phyloP scores from a whole-genome alignment of 2,329 filamentous ascomycete species.

The Hymenoscyphus scutula region DNA sequence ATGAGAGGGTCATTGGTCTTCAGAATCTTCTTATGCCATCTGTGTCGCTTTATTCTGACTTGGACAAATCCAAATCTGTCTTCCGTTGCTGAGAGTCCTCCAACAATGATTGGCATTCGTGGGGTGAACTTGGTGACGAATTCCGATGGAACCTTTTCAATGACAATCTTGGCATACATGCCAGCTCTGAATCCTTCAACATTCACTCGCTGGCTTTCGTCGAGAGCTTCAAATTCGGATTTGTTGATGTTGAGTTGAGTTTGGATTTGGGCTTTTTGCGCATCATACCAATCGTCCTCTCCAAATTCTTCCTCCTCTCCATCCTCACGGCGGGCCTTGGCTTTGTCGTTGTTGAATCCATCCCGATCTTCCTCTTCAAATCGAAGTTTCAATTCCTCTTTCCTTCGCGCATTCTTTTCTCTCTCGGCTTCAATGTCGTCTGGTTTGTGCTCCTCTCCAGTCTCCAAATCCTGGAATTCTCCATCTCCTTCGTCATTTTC shows the following conservation, averaged over 20 bases:
- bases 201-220: constrained; percentile 75
- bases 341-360: constrained; percentile 88
- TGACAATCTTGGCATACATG: constrained; percentile 86
- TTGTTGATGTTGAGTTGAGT: constrained; percentile 98
- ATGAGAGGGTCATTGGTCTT: constrained; percentile 98
- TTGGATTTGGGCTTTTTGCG: constrained; percentile 90
- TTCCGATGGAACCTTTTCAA: constrained; percentile 86
- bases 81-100: constrained; percentile 89
- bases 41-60: constrained; percentile 91
- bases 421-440: constrained; percentile 76
- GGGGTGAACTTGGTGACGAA: constrained; percentile 82
- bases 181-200: constrained; percentile 91
- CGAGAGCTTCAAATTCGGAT: constrained; percentile 83
- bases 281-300: constrained; percentile 98
- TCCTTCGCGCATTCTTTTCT: constrained; percentile 83
- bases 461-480: constrained; percentile 82
- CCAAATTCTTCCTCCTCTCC: constrained; percentile 77
- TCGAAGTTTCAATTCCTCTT: constrained; percentile 89
- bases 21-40: constrained; percentile 99
- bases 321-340: constrained; percentile 64
- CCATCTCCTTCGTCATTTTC: constrained; percentile 72
- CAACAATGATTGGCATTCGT: constrained; percentile 79
- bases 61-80: constrained; percentile 95
- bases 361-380: constrained; percentile 99
- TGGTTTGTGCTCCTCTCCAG: constrained; percentile 59